Base-by-base conservation (phyloP, 352 stramenopile species). In the Phytophthora uliginosa region DNA sequence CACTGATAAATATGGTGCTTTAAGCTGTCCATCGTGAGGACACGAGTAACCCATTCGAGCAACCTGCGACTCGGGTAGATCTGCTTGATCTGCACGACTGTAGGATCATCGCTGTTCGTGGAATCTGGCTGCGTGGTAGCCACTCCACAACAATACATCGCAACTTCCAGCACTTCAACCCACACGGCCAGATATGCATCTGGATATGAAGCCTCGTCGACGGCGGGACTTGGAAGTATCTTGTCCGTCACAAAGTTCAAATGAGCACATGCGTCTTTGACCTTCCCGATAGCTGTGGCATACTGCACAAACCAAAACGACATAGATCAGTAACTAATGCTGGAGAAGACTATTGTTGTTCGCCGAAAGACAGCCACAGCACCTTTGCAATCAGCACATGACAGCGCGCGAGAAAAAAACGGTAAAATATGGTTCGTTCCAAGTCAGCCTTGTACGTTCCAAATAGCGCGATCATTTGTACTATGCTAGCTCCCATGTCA, bases 371-470 rank as follows among this genome's bases (percentile, higher is more conserved):
- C 50, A 31, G 18, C 4, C 28, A 51, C 34, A 52, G 42, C 72
- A 93, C 88, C 82, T 91, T 89, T n/a, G 85, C 86, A 52, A 93
- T 86, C 33, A 93, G 57, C 7, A 79, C 65, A 59, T 93, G 85
- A 38, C 83, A 89, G 36, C 81, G 77, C 8, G 76, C 84, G 15
- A 90, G 65, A 57, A 88, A 90, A 54, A 84, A 85, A 13, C 63
- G 67, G 48, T 85, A 86, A 40, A 91, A 73, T 12, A 79, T 63
- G 2, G 83, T 90, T 20, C 72, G 57, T 51, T 86, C 73, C 9
- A 95, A 63, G 20, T 83, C 53, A 18, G 51, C 57, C 66, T 88
- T 89, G 73, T 90, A 80, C 0, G 47, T 74, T 12, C 42, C 69
- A 26, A 92, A 92, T 34, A 95, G 68, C n/a, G 84, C 79, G 20